A percentile compares a stretch with the other conserved stretches of the same genome.
Conservation (phyloP, 202 grass and related monocot genomes). For the Zizania palustris region DNA sequence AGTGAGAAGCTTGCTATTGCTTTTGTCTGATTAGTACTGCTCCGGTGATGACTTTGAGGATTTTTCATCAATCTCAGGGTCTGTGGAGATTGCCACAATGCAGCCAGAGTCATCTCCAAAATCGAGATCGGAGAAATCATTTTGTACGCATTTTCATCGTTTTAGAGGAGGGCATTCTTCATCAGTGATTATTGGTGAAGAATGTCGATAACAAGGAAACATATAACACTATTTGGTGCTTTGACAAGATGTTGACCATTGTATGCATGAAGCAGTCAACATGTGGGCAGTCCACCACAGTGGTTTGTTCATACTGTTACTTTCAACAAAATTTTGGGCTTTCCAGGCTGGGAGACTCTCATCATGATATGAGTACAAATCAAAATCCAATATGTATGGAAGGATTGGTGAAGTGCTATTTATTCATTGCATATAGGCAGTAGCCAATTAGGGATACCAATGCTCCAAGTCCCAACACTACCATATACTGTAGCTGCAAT, state of each 20-base stretch:
- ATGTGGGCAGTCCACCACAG: background rate
- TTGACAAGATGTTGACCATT: background rate
- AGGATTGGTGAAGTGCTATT: background rate
- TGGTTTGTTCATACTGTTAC: background rate
- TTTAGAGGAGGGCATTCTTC: conserved; percentile 61
- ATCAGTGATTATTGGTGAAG: conserved; percentile 68
- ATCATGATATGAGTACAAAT: background rate
- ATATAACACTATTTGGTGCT: background rate
- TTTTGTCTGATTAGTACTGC: conserved; percentile 56
- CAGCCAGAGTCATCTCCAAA: conserved; percentile 60
- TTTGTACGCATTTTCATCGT: conserved; percentile 59
- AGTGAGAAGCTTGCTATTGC: conserved; percentile 66
- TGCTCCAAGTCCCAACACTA: background rate
- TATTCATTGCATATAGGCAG: background rate
- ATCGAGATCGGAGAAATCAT: conserved; percentile 58
- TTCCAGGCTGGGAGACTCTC: background rate
- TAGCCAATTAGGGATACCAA: background rate
- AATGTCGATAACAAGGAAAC: background rate
- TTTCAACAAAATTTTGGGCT: background rate
- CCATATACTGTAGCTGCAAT: background rate
- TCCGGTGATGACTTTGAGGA: conserved; percentile 47
- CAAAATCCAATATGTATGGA: background rate
- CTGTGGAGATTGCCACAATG: conserved; percentile 67
- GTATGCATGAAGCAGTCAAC: background rate
- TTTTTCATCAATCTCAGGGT: conserved; percentile 65